A percentile compares a stretch with the other conserved stretches of the same genome.
These are phyloP conservation scores for Clarireedia hainanense DNA, from an alignment of 2,329 filamentous ascomycete species.

Conservation along the genomic window DNA sequence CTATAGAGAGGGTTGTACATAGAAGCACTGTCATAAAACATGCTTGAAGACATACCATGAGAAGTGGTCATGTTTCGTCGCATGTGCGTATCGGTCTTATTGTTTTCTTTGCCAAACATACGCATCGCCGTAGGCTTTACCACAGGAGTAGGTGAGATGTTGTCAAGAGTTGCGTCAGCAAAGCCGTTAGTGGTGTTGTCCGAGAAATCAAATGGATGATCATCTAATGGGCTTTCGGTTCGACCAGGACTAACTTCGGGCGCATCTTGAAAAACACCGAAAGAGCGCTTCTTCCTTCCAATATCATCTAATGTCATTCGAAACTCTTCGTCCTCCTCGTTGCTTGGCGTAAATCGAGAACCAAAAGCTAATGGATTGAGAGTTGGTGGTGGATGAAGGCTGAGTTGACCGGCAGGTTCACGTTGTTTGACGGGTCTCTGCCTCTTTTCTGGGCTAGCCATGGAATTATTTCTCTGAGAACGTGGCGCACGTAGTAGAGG, in stretches of 20 bases:
- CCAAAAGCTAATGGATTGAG: conserved; percentile 22
- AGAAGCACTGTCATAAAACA: conserved; percentile 19
- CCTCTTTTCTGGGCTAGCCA: conserved; percentile 16
- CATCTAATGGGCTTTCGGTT: conserved; percentile 28
- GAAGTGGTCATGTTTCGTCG: conserved; percentile 16
- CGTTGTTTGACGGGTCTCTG: conserved; percentile 3
- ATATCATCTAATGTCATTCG: conserved; percentile 23
- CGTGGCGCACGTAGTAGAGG: conserved; percentile 17
- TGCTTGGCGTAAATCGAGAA: conserved; percentile 17
- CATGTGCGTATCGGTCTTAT: conserved; percentile 9
- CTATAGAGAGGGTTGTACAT: conserved; percentile 25
- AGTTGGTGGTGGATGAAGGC: conserved; percentile 12
- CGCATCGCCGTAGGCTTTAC: conserved; percentile 17
- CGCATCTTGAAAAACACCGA: conserved; percentile 26
- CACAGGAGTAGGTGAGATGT: conserved; percentile 21
- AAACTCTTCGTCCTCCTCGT: conserved; percentile 28
- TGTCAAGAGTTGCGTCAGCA: conserved; percentile 8
- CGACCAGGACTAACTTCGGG: conserved; percentile 24
- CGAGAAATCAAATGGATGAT: conserved; percentile 25
- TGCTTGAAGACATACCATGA: conserved; percentile 22
- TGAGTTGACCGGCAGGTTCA: conserved; percentile 5
- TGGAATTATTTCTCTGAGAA: conserved; percentile 9
- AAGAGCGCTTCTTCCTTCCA: conserved; percentile 22
- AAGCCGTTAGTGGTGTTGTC: conserved; percentile 19
- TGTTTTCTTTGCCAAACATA: conserved; percentile 23